Conservation (phyloP, 2,329 filamentous ascomycete species). For the Pochonia chlamydosporia region DNA sequence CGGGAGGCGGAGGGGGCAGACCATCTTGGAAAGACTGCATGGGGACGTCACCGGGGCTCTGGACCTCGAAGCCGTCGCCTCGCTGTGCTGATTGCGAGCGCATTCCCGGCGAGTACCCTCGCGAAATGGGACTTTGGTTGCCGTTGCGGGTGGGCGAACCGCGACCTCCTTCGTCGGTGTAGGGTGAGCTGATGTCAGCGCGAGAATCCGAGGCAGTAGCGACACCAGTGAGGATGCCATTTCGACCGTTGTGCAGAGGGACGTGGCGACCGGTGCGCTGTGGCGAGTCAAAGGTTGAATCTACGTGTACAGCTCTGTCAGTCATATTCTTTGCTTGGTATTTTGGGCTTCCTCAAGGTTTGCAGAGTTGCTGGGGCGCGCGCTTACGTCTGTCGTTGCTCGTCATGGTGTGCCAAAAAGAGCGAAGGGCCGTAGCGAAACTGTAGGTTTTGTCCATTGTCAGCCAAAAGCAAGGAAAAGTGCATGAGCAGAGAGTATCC, state of each 20-base stretch:
- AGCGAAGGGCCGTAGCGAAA: slow-evolving; percentile 69
- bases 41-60: slow-evolving; percentile 76
- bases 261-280: slow-evolving; percentile 88
- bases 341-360: no score
- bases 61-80: slow-evolving; percentile 62
- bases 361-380: no score
- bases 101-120: slow-evolving; percentile 86
- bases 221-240: slow-evolving; percentile 79
- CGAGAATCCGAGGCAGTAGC: slow-evolving; percentile 87
- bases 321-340: slow-evolving; percentile 2
- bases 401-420: slow-evolving; percentile 92
- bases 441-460: slow-evolving; percentile 33
- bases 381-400: slow-evolving; percentile 63
- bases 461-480: no score
- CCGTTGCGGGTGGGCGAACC: slow-evolving; percentile 47
- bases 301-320: slow-evolving; percentile 37
- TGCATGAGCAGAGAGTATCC: no score
- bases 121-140: slow-evolving; percentile 41
- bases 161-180: slow-evolving; percentile 64
- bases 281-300: slow-evolving; percentile 88
- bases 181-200: slow-evolving; percentile 72
- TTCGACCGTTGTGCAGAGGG: slow-evolving; percentile 74
- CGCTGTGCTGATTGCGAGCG: slow-evolving; percentile 69
- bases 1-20: slow-evolving; percentile 80
- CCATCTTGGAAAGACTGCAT: slow-evolving; percentile 96